phyloP scores from a whole-genome alignment of 306 rosid species.

The Carpinus fangiana region DNA sequence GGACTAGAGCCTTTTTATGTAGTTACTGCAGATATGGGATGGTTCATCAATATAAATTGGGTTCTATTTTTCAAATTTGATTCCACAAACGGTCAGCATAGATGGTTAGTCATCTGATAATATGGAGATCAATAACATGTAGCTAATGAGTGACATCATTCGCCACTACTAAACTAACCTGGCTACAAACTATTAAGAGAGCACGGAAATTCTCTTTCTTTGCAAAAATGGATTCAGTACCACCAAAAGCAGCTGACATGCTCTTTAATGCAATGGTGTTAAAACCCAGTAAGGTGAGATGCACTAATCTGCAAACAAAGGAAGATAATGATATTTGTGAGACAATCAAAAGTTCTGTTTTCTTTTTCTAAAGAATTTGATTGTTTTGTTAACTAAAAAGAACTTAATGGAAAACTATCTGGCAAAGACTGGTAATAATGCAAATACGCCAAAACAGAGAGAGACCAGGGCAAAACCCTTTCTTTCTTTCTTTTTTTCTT shows the following conservation, averaged over 20 bases:
- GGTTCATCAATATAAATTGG: background rate
- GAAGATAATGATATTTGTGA: background rate
- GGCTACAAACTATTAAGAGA: conserved; percentile 12
- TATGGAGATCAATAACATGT: background rate
- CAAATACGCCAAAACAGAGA: background rate
- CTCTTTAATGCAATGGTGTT: conserved; percentile 3
- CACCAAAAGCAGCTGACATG: conserved; percentile 1
- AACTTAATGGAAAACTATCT: background rate
- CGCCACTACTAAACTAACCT: conserved; percentile 1
- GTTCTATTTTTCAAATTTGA: background rate
- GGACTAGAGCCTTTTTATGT: background rate
- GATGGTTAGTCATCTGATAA: background rate
- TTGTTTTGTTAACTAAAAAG: background rate
- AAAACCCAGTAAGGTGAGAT: conserved; percentile 3
- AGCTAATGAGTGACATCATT: background rate
- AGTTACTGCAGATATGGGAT: background rate
- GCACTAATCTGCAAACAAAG: conserved; percentile 5
- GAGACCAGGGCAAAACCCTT: background rate
- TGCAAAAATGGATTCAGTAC: background rate
- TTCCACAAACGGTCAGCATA: background rate
- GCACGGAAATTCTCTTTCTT: conserved; percentile 10
- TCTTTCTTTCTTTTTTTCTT: background rate
- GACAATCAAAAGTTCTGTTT: background rate
- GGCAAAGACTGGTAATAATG: background rate
- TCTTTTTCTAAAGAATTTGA: background rate